Evolutionary conservation across 495 filamentous ascomycete genomes (phyloP).

Genomic region (Trypethelium eluteriae): DNA sequence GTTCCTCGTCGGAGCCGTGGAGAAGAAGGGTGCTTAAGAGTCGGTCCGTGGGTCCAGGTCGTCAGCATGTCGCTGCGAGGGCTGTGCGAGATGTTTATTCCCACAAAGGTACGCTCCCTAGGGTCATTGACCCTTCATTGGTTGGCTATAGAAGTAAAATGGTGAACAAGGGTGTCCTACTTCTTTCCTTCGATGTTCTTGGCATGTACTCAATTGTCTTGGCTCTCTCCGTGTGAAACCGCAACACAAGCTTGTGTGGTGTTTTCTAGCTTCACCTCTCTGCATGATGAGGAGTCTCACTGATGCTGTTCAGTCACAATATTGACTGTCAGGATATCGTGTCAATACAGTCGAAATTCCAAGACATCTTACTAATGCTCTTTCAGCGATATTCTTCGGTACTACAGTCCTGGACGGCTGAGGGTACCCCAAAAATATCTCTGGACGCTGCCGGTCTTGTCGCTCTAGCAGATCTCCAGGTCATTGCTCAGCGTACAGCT

Average conservation of each 20-base stretch:
- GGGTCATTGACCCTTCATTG: no score
- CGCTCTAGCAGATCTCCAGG: slow-evolving; percentile 50
- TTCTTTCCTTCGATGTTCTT: neutral
- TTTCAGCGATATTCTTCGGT: neutral
- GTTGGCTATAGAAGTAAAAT: neutral
- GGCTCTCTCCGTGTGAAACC: neutral
- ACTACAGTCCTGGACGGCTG: slow-evolving; percentile 5
- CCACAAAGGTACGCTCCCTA: slow-evolving; percentile 8
- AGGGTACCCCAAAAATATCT: slow-evolving; percentile 12
- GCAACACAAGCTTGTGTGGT: neutral
- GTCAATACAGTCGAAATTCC: no score
- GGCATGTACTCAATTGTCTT: neutral
- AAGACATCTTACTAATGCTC: neutral
- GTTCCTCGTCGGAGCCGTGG: neutral
- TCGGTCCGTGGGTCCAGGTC: neutral
- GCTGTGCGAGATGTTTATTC: slow-evolving; percentile 8
- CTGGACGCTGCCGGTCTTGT: slow-evolving; percentile 29
- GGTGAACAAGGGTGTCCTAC: neutral
- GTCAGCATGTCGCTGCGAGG: neutral
- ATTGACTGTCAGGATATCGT: no score
- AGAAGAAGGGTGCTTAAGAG: neutral
- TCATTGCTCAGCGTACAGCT: slow-evolving; percentile 46
- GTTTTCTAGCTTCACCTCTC: no score
- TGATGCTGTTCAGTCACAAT: no score
- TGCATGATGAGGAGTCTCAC: no score